Conservation (phyloP, 169 alveolate genomes). For the Besnoitia besnoiti region DNA sequence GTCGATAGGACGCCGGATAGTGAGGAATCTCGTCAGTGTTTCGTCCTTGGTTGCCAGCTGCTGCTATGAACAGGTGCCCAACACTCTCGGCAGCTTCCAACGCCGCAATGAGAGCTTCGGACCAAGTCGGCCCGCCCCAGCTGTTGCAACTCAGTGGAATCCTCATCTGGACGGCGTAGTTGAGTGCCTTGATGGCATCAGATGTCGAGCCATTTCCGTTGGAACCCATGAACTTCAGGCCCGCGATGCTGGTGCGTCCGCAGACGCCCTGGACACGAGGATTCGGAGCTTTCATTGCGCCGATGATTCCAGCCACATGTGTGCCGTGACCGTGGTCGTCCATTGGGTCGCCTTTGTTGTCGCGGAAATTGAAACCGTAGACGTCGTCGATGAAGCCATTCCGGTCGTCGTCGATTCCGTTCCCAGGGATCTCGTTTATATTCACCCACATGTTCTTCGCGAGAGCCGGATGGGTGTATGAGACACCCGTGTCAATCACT, state of each 20-base stretch:
- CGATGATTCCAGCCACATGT: conserved; percentile 81
- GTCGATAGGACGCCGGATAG: conserved; percentile 70
- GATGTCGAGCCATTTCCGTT: conserved; percentile 69
- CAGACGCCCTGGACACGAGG: conserved; percentile 39
- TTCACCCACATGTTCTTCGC: conserved; percentile 75
- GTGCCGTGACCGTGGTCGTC: conserved; percentile 83
- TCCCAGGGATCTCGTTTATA: conserved; percentile 70
- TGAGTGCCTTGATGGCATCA: conserved; percentile 73
- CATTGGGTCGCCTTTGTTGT: conserved; percentile 70
- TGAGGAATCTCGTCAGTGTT: conserved; percentile 76
- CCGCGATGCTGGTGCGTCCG: conserved; percentile 69
- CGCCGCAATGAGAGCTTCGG: conserved; percentile 70
- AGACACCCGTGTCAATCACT: conserved; percentile 79
- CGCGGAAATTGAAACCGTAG: conserved; percentile 76
- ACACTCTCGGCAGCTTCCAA: conserved; percentile 72
- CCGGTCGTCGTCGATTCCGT: conserved; percentile 78
- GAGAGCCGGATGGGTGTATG: conserved; percentile 74
- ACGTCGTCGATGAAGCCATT: conserved; percentile 78
- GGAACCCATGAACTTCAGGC: conserved; percentile 65
- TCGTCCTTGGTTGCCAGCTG: conserved; percentile 77
- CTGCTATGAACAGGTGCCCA: conserved; percentile 76
- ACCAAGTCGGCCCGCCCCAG: conserved; percentile 78
- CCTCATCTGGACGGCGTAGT: conserved; percentile 76
- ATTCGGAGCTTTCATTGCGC: conserved; percentile 65
- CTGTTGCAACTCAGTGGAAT: conserved; percentile 73